Percentiles rank a stretch among this genome's conserved stretches.
Evolutionary conservation across 306 rosid species (phyloP).

Genomic region (Cicer cuneatum): DNA sequence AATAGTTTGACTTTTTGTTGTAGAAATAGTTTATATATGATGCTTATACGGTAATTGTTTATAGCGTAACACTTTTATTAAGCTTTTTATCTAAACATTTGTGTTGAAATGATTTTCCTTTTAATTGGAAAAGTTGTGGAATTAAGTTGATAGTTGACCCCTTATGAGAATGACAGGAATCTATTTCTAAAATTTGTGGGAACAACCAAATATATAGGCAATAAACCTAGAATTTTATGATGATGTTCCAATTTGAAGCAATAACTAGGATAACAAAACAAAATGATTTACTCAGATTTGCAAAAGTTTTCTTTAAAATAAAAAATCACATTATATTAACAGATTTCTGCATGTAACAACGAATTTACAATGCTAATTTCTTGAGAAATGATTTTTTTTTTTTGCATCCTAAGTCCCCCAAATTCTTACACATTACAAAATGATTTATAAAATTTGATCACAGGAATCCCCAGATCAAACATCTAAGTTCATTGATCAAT

Average conservation of each 20-base stretch:
- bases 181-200: neutral
- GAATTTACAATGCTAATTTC: slow-evolving; percentile 10
- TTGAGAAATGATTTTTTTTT: neutral
- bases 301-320: slow-evolving; percentile 13
- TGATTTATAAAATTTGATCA: neutral
- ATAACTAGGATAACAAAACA: slow-evolving; percentile 21
- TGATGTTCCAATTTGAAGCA: slow-evolving; percentile 12
- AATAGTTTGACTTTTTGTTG: too few relatives aligned
- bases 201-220: neutral
- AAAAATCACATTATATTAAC: slow-evolving; percentile 9
- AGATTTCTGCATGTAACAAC: slow-evolving; percentile 20
- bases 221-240: slow-evolving; percentile 7
- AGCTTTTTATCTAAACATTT: neutral
- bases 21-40: too few relatives aligned
- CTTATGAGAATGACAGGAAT: neutral
- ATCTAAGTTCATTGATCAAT: neutral
- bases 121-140: neutral
- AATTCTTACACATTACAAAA: slow-evolving; percentile 19
- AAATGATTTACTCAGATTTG: neutral
- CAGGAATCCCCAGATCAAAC: neutral
- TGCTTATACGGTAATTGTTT: too few relatives aligned
- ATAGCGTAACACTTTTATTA: neutral
- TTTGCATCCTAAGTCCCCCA: neutral
- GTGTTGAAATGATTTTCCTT: neutral
- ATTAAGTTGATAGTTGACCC: slow-evolving; percentile 13